A percentile compares a stretch with the other conserved stretches of the same genome.
phyloP scores from a whole-genome alignment of 441 rosid species.

The Syzygium syzygioides region DNA sequence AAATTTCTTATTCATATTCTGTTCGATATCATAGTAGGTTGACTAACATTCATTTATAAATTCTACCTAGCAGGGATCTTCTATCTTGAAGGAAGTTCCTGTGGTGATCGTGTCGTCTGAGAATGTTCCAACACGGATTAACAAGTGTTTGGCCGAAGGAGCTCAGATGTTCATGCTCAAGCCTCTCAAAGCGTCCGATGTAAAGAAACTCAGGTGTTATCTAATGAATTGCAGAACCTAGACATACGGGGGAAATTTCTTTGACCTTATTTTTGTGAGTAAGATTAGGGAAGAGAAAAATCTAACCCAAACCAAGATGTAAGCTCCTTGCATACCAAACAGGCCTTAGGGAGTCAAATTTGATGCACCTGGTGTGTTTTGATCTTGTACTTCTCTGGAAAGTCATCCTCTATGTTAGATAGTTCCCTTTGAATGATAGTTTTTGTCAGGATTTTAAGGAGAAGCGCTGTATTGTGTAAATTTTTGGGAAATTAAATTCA shows the following conservation, averaged over 20 bases:
- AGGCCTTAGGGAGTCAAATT: neutral
- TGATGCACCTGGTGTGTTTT: neutral
- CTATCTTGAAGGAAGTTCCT: slow-evolving; percentile 62
- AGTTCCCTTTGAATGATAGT: neutral
- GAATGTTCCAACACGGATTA: slow-evolving; percentile 61
- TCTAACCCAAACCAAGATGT: neutral
- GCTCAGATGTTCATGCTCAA: slow-evolving; percentile 88
- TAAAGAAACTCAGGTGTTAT: slow-evolving; percentile 42
- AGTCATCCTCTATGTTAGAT: neutral
- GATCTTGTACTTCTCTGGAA: neutral
- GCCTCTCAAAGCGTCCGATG: slow-evolving; percentile 79
- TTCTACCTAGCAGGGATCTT: slow-evolving; percentile 51
- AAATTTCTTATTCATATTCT: neutral
- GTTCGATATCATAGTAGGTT: neutral
- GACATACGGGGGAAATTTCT: neutral
- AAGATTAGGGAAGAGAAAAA: neutral
- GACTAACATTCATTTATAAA: neutral
- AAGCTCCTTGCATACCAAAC: neutral
- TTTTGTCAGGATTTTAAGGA: neutral
- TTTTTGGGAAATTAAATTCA: neutral
- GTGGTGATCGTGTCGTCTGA: slow-evolving; percentile 89
- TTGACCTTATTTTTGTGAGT: neutral
- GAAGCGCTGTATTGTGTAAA: neutral
- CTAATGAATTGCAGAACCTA: slow-evolving; percentile 33
- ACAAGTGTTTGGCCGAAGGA: slow-evolving; percentile 81